Evolutionary conservation across 306 rosid species (phyloP).

Genomic region (Clitoria ternatea): DNA sequence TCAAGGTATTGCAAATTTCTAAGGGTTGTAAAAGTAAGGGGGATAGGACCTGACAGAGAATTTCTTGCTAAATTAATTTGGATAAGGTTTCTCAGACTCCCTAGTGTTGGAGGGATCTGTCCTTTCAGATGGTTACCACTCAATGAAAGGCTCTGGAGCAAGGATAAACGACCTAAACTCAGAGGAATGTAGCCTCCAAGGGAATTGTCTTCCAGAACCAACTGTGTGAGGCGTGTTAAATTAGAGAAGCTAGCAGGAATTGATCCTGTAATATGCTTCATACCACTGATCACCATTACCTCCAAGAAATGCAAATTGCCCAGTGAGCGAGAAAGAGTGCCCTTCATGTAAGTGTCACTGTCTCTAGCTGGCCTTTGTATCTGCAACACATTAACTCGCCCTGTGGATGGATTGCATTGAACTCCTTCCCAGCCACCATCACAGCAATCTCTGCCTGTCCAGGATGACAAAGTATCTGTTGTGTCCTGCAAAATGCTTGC

Average conservation of each 20-base stretch:
- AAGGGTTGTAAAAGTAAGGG: slow-evolving; percentile 48
- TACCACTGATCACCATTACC: slow-evolving; percentile 73
- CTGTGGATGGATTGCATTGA: slow-evolving; percentile 63
- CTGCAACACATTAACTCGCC: slow-evolving; percentile 72
- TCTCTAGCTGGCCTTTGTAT: slow-evolving; percentile 63
- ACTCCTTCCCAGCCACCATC: slow-evolving; percentile 96
- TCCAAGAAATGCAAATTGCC: slow-evolving; percentile 73
- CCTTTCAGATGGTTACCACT: slow-evolving; percentile 76
- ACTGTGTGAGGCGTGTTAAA: slow-evolving; percentile 65
- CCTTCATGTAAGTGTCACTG: slow-evolving; percentile 60
- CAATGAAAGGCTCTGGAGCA: slow-evolving; percentile 66
- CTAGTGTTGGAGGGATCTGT: slow-evolving; percentile 68
- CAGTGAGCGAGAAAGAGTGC: slow-evolving; percentile 74
- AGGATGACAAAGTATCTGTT: slow-evolving; percentile 62
- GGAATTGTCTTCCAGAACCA: slow-evolving; percentile 69
- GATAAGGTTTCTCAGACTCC: slow-evolving; percentile 48
- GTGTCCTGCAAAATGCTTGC: slow-evolving; percentile 68
- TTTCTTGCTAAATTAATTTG: slow-evolving; percentile 73
- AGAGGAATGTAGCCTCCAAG: slow-evolving; percentile 79
- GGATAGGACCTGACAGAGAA: slow-evolving; percentile 61
- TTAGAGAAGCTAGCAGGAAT: slow-evolving; percentile 73
- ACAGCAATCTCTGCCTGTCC: slow-evolving; percentile 82
- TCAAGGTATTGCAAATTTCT: slow-evolving; percentile 64
- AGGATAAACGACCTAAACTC: slow-evolving; percentile 58
- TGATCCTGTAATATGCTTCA: slow-evolving; percentile 73